These are phyloP conservation scores for Tolypocladium ovalisporum DNA, from an alignment of 2,329 filamentous ascomycete genomes.

Conservation along the genomic window DNA sequence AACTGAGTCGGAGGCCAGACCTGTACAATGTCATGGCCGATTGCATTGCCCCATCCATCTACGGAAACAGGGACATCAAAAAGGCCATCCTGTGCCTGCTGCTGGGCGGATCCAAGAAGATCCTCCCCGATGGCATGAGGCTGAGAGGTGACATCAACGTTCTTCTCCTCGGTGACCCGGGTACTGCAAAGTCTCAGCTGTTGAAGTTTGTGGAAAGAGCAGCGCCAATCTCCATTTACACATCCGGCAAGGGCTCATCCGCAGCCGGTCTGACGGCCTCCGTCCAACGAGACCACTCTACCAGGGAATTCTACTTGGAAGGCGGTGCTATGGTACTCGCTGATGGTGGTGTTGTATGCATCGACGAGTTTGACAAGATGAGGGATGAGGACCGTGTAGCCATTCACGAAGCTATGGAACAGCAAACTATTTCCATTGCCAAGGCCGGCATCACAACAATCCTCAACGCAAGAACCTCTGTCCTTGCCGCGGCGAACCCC, in stretches of 20 bases:
- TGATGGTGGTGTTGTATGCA: conserved; percentile 93
- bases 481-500: conserved; percentile 90
- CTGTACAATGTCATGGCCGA: conserved; percentile 85
- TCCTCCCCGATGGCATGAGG: conserved; percentile 94
- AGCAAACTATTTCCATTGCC: conserved; percentile 97
- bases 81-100: conserved; percentile 92
- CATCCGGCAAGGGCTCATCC: conserved; percentile 94
- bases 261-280: conserved; percentile 96
- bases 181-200: conserved; percentile 95
- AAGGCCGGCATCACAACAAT: conserved; percentile 99
- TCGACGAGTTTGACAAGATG: conserved; percentile 99
- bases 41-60: conserved; percentile 95
- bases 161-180: conserved; percentile 87
- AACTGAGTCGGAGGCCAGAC: conserved; percentile 82
- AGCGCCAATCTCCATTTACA: conserved; percentile 95
- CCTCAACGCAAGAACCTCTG: conserved; percentile 88
- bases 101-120: conserved; percentile 94
- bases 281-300: conserved; percentile 84
- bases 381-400: conserved; percentile 94
- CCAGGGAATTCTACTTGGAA: conserved; percentile 94
- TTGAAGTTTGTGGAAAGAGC: conserved; percentile 97
- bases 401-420: conserved; percentile 99
- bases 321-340: conserved; percentile 97
- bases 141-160: conserved; percentile 97
- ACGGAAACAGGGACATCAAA: conserved; percentile 92